phyloP scores from a whole-genome alignment of 345 rosid species.

The Firmiana major region DNA sequence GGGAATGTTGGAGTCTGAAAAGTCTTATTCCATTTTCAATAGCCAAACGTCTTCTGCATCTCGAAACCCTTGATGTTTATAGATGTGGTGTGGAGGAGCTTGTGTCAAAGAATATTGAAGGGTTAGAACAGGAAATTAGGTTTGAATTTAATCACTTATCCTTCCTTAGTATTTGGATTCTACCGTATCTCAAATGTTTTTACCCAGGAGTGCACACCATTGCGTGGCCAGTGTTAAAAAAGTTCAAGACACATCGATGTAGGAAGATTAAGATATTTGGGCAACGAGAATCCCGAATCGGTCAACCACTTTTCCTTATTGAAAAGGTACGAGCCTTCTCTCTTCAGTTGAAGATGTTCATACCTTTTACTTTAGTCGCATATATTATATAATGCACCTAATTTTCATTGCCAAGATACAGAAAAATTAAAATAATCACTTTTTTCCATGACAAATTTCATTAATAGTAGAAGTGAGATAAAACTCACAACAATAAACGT shows the following conservation, averaged over 20 bases:
- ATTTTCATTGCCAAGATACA: too few relatives aligned
- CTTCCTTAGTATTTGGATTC: fast-evolving
- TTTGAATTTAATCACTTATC: neutral
- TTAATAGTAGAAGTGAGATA: too few relatives aligned
- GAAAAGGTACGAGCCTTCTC: neutral
- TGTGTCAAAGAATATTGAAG: neutral
- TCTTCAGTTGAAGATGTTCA: neutral
- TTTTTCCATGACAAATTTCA: too few relatives aligned
- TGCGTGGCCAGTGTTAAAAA: neutral
- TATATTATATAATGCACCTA: too few relatives aligned
- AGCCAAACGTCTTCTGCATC: neutral
- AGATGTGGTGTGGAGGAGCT: neutral
- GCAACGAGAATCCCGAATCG: neutral
- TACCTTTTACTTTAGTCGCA: neutral
- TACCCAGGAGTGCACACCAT: neutral
- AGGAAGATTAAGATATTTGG: neutral
- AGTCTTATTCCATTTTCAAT: neutral
- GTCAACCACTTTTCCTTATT: neutral
- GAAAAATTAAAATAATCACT: too few relatives aligned
- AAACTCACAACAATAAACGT: too few relatives aligned
- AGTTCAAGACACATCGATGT: neutral
- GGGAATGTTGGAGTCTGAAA: neutral
- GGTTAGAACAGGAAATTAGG: neutral
- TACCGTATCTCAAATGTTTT: neutral
- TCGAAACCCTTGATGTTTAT: fast-evolving